Conservation (phyloP, 2,329 filamentous ascomycete genomes). For the Aureobasidium sp. region DNA sequence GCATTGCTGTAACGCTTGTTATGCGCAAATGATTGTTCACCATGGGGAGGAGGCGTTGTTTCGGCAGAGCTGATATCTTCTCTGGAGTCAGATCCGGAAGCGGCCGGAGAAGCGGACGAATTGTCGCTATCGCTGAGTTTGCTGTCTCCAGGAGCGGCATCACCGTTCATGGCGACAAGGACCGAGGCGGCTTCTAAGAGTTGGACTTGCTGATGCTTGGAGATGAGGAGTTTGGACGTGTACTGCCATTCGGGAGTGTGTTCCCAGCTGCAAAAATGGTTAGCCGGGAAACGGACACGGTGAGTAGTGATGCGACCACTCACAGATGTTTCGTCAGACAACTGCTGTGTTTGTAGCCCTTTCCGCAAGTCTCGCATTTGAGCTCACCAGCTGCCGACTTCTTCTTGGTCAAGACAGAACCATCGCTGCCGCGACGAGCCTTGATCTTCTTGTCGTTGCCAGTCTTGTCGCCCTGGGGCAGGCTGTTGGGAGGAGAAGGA, state of each 20-base stretch:
- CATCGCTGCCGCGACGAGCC: slow-evolving; percentile 69
- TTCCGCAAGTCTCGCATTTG: slow-evolving; percentile 95
- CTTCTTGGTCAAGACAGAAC: slow-evolving; percentile 70
- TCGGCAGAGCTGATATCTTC: slow-evolving; percentile 78
- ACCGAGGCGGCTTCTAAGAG: slow-evolving; percentile 96
- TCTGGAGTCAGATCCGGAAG: slow-evolving; percentile 67
- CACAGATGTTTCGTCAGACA: slow-evolving; percentile 99
- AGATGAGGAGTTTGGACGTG: slow-evolving; percentile 96
- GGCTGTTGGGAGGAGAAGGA: slow-evolving; percentile 60
- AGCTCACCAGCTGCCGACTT: slow-evolving; percentile 78
- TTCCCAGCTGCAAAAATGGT: slow-evolving; percentile 71
- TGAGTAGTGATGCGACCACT: slow-evolving; percentile 54
- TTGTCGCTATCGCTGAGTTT: slow-evolving; percentile 69
- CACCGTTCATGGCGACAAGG: slow-evolving; percentile 77
- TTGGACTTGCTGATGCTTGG: slow-evolving; percentile 98
- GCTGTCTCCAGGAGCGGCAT: slow-evolving; percentile 58
- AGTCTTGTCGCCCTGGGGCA: slow-evolving; percentile 49
- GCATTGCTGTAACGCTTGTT: slow-evolving; percentile 40
- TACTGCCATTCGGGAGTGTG: slow-evolving; percentile 97
- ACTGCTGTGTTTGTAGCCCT: slow-evolving; percentile 99
- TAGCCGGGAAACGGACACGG: neutral
- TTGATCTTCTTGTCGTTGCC: slow-evolving; percentile 32
- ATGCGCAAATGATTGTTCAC: slow-evolving; percentile 45
- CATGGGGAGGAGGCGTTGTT: slow-evolving; percentile 83
- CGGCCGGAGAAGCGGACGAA: slow-evolving; percentile 73